A percentile compares a stretch with the other conserved stretches of the same genome.
Evolutionary conservation across 176 grass and related monocot genomes (phyloP).

Genomic region (Areca catechu): DNA sequence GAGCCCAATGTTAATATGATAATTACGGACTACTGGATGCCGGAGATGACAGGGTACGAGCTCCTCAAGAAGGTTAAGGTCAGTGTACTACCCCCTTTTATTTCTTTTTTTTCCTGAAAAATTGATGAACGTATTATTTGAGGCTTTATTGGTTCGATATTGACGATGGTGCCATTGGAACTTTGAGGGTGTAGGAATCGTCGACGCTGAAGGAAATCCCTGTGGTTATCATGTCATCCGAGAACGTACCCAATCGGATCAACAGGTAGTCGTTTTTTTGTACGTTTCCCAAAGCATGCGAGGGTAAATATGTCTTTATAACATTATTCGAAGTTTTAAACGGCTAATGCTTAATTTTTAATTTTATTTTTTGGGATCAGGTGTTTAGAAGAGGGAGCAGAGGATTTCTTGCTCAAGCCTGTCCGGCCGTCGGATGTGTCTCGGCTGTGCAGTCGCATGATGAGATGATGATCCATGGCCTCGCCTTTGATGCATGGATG

Average conservation of each 20-base stretch:
- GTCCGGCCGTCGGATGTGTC: conserved; percentile 27
- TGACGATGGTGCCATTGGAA: too few species aligned
- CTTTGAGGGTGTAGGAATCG: conserved; percentile 14
- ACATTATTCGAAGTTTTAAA: too few species aligned
- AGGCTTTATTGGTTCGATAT: too few species aligned
- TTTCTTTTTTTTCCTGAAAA: not conserved
- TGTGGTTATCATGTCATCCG: conserved; percentile 51
- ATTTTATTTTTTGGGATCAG: not conserved
- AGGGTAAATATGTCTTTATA: too few species aligned
- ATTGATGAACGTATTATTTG: too few species aligned
- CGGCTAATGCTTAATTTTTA: not conserved
- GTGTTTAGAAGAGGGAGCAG: conserved; percentile 33
- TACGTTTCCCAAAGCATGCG: too few species aligned
- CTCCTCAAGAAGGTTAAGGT: conserved; percentile 46
- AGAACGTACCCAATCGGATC: conserved; percentile 43
- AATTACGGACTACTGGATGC: conserved; percentile 48
- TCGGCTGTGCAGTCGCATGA: conserved; percentile 24
- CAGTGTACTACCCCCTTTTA: not conserved
- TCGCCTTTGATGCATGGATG: too few species aligned
- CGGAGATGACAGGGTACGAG: conserved; percentile 44
- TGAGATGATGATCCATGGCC: not conserved
- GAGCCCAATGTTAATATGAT: conserved; percentile 27
- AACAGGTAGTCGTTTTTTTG: not conserved
- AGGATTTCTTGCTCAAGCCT: conserved; percentile 37
- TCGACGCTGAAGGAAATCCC: conserved; percentile 37